Base-by-base conservation (phyloP, 345 rosid species). In the Corymbia maculata region DNA sequence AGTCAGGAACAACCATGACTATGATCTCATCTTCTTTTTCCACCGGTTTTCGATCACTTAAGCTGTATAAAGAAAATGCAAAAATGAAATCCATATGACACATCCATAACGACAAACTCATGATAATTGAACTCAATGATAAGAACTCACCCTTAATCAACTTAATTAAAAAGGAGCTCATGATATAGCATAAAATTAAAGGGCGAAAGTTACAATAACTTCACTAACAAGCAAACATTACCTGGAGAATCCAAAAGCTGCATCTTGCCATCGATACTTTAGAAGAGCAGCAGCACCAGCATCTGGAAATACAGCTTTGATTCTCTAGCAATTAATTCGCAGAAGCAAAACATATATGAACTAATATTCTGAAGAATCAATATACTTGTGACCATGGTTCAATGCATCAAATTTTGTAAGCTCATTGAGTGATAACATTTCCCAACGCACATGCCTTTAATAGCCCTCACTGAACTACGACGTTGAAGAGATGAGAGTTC, bases 231-330 rank as follows among this genome's bases (percentile, higher is more conserved):
- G 64, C 11, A 87, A 55, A 55, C 53, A 57, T 44, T 90, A 95
- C 99, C 99, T 96, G 87, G 99, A 92, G 89, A 97, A 96, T 86
- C 96, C 96, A 92, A 97, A 96, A 89, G 96, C 86, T 89, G 99
- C 99, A 92, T 97, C 98, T 88, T 95, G 93, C 98, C 99, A 96
- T 88, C 52, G 87, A 91, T 97, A 96, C 89, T 96, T 94, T 79
- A 97, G 94, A 91, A 96, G 94, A 36, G 99, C 99, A 79, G 99
- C 97, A 87, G 99, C 98, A 88, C 99, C 99, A 90, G 99, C 98
- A 93, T 96, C 99, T 19, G 99, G 99, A 93, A 95, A 97, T 89
- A 97, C 92, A 28, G 99, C 99, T 96, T 92, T 94, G 87, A 97
- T 91, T 89, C 93, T 96, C 99, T 97, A 88, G 89, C 86, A 88